phyloP scores from a whole-genome alignment of 164 flowering plant species.

The Warburgia ugandensis region DNA sequence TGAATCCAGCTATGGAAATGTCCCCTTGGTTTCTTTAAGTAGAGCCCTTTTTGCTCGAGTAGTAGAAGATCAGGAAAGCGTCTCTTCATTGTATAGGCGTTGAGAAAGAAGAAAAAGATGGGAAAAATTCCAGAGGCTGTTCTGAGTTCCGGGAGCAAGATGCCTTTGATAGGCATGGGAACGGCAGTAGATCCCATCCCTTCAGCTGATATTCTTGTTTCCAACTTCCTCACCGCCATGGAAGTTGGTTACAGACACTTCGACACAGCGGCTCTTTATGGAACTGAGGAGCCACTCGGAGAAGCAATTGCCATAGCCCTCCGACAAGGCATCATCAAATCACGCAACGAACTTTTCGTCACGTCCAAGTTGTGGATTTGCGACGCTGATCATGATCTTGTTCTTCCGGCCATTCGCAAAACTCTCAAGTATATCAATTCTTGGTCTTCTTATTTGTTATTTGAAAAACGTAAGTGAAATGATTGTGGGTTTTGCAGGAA shows the following conservation, averaged over 20 bases:
- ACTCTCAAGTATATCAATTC: slow-evolving; percentile 17
- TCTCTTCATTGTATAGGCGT: too few relatives aligned
- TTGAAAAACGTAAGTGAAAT: background rate
- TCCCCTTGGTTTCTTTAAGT: too few relatives aligned
- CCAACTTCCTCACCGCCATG: slow-evolving; percentile 19
- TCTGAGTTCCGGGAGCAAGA: slow-evolving; percentile 12
- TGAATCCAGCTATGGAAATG: too few relatives aligned
- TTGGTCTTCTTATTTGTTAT: background rate
- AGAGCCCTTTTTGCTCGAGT: too few relatives aligned
- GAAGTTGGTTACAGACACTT: slow-evolving; percentile 30
- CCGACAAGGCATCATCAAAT: slow-evolving; percentile 20
- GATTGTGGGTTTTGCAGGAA: background rate
- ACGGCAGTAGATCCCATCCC: slow-evolving; percentile 2
- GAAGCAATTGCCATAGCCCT: slow-evolving; percentile 24
- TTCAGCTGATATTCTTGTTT: background rate
- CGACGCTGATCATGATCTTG: slow-evolving; percentile 19
- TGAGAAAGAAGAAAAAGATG: background rate
- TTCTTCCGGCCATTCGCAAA: slow-evolving; percentile 24
- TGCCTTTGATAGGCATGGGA: slow-evolving; percentile 21
- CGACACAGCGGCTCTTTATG: slow-evolving; percentile 26
- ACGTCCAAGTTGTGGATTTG: slow-evolving; percentile 37
- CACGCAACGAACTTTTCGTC: slow-evolving; percentile 27
- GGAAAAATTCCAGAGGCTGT: slow-evolving; percentile 9
- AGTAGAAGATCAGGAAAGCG: too few relatives aligned
- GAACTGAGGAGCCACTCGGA: slow-evolving; percentile 24